Evolutionary conservation across 352 stramenopile species (phyloP).

Genomic region (Phytophthora aleatoria): DNA sequence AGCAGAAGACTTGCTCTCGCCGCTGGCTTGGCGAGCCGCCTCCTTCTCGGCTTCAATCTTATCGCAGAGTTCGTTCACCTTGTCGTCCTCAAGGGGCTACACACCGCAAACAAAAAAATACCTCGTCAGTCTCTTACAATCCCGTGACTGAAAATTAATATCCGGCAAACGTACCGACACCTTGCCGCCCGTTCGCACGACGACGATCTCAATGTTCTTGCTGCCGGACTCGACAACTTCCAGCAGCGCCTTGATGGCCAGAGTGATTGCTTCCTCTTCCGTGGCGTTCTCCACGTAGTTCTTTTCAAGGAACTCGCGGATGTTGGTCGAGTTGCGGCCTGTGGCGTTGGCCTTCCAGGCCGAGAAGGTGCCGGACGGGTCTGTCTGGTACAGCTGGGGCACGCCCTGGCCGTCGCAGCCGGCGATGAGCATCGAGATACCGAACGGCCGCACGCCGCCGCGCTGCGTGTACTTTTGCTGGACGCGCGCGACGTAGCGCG

Average conservation of each 20-base stretch:
- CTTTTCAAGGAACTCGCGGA: slow-evolving; percentile 99
- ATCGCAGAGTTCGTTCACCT: slow-evolving; percentile 81
- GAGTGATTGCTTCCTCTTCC: slow-evolving; percentile 91
- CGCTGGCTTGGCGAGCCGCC: slow-evolving; percentile 64
- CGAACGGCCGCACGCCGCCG: slow-evolving; percentile 98
- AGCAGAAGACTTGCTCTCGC: slow-evolving; percentile 79
- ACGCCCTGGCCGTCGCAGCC: slow-evolving; percentile 92
- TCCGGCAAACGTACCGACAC: slow-evolving; percentile 54
- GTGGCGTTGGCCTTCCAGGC: slow-evolving; percentile 99
- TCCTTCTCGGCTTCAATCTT: slow-evolving; percentile 89
- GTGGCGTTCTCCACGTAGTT: slow-evolving; percentile 94
- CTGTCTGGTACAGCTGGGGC: slow-evolving; percentile 98
- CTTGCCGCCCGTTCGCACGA: slow-evolving; percentile 84
- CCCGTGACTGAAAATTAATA: no score
- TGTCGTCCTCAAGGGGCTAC: slow-evolving; percentile 72
- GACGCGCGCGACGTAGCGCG: slow-evolving; percentile 95
- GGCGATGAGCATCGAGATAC: slow-evolving; percentile 97
- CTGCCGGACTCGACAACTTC: slow-evolving; percentile 98
- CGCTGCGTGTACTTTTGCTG: slow-evolving; percentile 99
- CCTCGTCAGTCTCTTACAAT: background rate
- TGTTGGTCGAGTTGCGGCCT: slow-evolving; percentile 97
- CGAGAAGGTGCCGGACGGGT: slow-evolving; percentile 97
- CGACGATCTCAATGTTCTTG: slow-evolving; percentile 99
- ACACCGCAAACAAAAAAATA: slow-evolving; percentile 3
- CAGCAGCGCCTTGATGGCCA: slow-evolving; percentile 96